These are phyloP conservation scores for Diaporthe eres DNA, from an alignment of 2,329 filamentous ascomycete genomes.

Conservation along the genomic window DNA sequence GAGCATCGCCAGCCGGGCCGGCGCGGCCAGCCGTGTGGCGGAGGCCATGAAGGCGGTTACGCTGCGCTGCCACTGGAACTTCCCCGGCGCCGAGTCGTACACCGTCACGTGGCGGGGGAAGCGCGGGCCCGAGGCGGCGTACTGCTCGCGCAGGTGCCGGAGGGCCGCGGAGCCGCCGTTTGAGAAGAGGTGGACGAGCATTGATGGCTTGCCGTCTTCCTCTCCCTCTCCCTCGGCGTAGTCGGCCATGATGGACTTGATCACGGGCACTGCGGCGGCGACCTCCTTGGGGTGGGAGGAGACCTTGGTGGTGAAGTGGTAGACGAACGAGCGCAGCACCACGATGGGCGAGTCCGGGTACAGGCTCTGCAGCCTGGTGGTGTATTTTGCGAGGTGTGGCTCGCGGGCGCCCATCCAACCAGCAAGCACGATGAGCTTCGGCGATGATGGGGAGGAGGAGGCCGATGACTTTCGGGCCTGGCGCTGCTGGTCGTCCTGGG, in stretches of 20 bases:
- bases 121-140: slow-evolving; percentile 45
- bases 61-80: slow-evolving; percentile 55
- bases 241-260: slow-evolving; percentile 51
- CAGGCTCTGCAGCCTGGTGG: slow-evolving; percentile 58
- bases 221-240: slow-evolving; percentile 44
- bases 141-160: slow-evolving; percentile 54
- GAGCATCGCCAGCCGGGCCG: slow-evolving; percentile 47
- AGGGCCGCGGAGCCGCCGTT: slow-evolving; percentile 65
- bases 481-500: background rate
- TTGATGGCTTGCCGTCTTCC: slow-evolving; percentile 45
- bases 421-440: slow-evolving; percentile 63
- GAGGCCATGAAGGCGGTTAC: slow-evolving; percentile 57
- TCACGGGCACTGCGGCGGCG: slow-evolving; percentile 56
- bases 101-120: slow-evolving; percentile 59
- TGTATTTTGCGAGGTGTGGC: slow-evolving; percentile 66
- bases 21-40: slow-evolving; percentile 49
- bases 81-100: slow-evolving; percentile 65
- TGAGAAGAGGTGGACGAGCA: slow-evolving; percentile 66
- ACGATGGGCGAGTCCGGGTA: slow-evolving; percentile 63
- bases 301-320: slow-evolving; percentile 52
- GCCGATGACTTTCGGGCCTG: slow-evolving; percentile 31
- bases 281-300: slow-evolving; percentile 52
- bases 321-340: slow-evolving; percentile 58
- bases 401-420: slow-evolving; percentile 68
- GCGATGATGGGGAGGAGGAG: slow-evolving; percentile 45